These are phyloP conservation scores for Tuber aestivum DNA, from an alignment of 495 filamentous ascomycete species.

Conservation along the genomic window DNA sequence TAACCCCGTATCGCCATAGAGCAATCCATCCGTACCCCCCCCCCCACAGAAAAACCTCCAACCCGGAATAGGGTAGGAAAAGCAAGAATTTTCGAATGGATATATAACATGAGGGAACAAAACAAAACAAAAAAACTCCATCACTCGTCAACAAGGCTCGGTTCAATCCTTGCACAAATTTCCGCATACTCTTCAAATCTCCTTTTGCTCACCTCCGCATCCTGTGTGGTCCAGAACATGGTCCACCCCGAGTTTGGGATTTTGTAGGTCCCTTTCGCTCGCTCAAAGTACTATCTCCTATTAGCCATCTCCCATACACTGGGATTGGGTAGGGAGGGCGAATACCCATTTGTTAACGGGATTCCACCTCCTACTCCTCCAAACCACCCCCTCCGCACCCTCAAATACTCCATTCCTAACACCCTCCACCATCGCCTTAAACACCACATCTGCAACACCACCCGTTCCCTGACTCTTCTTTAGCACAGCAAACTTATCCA, in stretches of 20 bases:
- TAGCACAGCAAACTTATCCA: conserved; percentile 96
- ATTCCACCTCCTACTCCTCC: conserved; percentile 74
- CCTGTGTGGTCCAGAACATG: conserved; percentile 94
- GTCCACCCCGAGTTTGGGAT: conserved; percentile 74
- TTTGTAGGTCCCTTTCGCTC: conserved; percentile 74
- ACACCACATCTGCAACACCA: conserved; percentile 90
- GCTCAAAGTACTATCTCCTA: conserved; percentile 65
- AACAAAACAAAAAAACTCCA: neutral
- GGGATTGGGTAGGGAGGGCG: neutral
- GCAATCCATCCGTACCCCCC: neutral
- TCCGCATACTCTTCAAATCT: conserved; percentile 72
- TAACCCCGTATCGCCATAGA: neutral
- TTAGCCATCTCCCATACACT: neutral
- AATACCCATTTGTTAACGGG: conserved; percentile 78
- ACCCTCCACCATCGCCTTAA: conserved; percentile 83
- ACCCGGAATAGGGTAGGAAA: neutral
- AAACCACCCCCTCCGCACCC: conserved; percentile 44
- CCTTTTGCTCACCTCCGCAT: conserved; percentile 49
- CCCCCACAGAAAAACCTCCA: neutral
- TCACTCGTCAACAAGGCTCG: conserved; percentile 44
- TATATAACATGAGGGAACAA: no score
- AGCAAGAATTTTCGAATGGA: neutral
- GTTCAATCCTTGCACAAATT: conserved; percentile 71
- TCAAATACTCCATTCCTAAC: conserved; percentile 49
- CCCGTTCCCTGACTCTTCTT: conserved; percentile 82